Percentiles rank a stretch among this genome's conserved stretches.
phyloP scores from a whole-genome alignment of 768 basidiomycete genomes.

The Tubosaeta sp. region DNA sequence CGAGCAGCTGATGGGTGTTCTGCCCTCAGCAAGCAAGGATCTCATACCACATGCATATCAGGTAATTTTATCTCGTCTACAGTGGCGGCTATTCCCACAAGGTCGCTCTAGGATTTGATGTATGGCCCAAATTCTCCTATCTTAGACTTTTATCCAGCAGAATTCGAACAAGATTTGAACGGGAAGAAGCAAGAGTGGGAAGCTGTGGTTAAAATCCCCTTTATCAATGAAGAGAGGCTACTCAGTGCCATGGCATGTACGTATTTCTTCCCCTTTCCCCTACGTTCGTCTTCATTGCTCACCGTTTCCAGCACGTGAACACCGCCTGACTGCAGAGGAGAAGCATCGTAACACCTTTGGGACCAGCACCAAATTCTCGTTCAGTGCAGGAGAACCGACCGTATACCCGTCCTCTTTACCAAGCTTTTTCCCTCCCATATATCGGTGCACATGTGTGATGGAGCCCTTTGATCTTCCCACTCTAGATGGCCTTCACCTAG shows the following conservation, averaged over 20 bases:
- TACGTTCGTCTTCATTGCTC: background rate
- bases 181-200: conserved; percentile 99
- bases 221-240: conserved; percentile 81
- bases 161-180: conserved; percentile 92
- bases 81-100: background rate
- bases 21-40: conserved; percentile 86
- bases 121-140: conserved; percentile 79
- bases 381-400: conserved; percentile 56
- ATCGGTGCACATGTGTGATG: conserved; percentile 74
- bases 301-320: conserved; percentile 58
- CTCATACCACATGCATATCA: conserved; percentile 84
- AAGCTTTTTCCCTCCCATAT: conserved; percentile 88
- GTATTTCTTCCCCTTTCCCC: background rate
- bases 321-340: conserved; percentile 74
- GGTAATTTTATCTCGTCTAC: conserved; percentile 37
- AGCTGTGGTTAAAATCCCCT: conserved; percentile 97
- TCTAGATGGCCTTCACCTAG: conserved; percentile 74
- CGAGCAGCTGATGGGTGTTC: conserved; percentile 96
- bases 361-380: conserved; percentile 75
- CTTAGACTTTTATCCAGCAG: conserved; percentile 87
- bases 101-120: conserved; percentile 74
- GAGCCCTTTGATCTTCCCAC: conserved; percentile 87
- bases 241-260: conserved; percentile 77
- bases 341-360: conserved; percentile 70
- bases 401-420: conserved; percentile 89